Conservation (phyloP, 139 green algal species). For the Closterium sp. region DNA sequence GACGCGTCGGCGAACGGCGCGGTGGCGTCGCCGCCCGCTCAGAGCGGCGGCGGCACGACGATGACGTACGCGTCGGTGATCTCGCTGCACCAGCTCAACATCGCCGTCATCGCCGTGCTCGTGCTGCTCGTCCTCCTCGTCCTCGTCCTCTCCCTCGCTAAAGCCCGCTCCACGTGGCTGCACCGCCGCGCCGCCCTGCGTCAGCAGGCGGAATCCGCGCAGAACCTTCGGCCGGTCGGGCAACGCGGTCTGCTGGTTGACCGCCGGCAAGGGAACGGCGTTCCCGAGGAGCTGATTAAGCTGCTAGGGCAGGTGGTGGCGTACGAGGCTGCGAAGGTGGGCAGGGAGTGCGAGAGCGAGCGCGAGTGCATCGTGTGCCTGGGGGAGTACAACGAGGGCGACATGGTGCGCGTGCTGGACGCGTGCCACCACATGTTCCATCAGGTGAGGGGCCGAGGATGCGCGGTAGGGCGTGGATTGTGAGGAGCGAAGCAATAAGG, state of each 20-base stretch:
- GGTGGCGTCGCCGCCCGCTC: not conserved
- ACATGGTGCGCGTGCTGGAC: constrained; percentile 8
- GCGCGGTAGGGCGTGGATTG: not conserved
- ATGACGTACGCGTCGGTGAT: not conserved
- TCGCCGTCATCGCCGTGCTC: constrained; percentile 9
- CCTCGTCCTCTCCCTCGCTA: not conserved
- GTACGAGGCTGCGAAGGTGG: not conserved
- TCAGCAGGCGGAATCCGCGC: not conserved
- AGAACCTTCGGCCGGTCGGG: not conserved
- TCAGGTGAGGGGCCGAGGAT: not conserved
- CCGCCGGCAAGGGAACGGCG: not conserved
- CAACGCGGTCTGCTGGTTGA: not conserved
- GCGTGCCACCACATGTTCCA: constrained; percentile 21
- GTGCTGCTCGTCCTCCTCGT: constrained; percentile 7
- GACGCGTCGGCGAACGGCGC: not conserved
- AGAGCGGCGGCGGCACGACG: not conserved
- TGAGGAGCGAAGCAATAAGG: not conserved
- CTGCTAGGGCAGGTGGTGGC: not conserved
- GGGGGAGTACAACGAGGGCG: constrained; percentile 22
- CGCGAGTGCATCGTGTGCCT: constrained; percentile 27
- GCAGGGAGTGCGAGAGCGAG: constrained; percentile 22
- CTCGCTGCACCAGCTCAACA: constrained; percentile 20
- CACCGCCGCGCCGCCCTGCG: not conserved
- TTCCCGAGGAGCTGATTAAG: constrained; percentile 11
- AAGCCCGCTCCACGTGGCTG: constrained; percentile 14